Base-by-base conservation (phyloP, 805 yeast species). In the Saccharomycopsis sp. region DNA sequence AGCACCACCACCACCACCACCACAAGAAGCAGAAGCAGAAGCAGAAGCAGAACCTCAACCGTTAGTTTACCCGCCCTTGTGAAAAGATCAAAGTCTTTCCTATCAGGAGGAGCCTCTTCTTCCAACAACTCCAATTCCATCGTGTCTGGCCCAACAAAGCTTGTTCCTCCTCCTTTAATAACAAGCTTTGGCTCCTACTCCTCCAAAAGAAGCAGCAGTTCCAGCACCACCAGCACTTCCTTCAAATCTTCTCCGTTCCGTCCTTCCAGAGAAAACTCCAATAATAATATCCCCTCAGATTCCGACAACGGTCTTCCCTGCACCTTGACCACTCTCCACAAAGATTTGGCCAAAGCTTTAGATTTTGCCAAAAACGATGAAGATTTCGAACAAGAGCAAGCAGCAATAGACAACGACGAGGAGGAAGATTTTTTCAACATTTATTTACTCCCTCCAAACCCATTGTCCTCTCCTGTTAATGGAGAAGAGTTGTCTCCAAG, bases 31-130 rank as follows among this genome's bases (percentile, higher is more conserved):
- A n/a, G n/a, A n/a, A n/a, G n/a, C n/a, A 30, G 34, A 9, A 33
- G 50, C 16, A 38, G 52, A 18, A 39, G 41, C n/a, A 30, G 48
- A 16, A 22, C 51, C 8, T 30, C 51, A 3, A 34, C 52, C 2
- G 39, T 48, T n/a, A 43, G 42, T 35, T 32, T 45, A 8, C 48
- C 48, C 7, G 41, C 43, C 21, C 35, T 45, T 19, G 16, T 45
- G 16, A 39, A 39, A 10, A 41, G 45, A 41, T 39, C 31, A 22
- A 44, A 38, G 30, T 37, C 47, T 13, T n/a, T n/a, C n/a, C n/a
- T n/a, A n/a, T n/a, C n/a, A n/a, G n/a, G n/a, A n/a, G n/a, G n/a
- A 23, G 19, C 16, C 29, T 25, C 9, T 25, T n/a, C 9, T 9
- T 17, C 15, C 38, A 15, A 21, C 17, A 23, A 21, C 6, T 12